Percentiles rank a stretch among this genome's conserved stretches.
Conservation (phyloP, 2,329 filamentous ascomycete genomes). For the Chalara sp. region DNA sequence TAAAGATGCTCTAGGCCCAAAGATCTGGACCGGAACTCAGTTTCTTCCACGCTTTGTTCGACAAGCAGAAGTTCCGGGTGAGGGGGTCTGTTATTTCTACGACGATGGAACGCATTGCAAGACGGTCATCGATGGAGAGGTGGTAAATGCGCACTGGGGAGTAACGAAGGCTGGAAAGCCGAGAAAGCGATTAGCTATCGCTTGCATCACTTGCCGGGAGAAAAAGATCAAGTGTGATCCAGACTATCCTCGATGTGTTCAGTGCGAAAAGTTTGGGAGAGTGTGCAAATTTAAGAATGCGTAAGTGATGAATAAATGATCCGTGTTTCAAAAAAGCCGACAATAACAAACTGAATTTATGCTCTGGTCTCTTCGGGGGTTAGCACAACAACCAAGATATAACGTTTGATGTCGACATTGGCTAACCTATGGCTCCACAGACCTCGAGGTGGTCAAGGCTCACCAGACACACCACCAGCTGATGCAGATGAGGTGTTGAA, state of each 20-base stretch:
- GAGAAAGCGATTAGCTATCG: constrained; percentile 81
- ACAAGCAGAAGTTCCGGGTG: constrained; percentile 63
- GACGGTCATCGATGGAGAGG: constrained; percentile 76
- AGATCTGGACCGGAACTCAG: constrained; percentile 63
- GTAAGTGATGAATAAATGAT: constrained; percentile 43
- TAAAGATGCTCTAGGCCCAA: constrained; percentile 57
- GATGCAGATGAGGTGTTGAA: constrained; percentile 23
- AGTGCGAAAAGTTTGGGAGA: constrained; percentile 87
- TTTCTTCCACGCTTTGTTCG: constrained; percentile 60
- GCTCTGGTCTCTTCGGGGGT: not conserved
- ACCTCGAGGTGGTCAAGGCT: constrained; percentile 28
- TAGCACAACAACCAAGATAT: too few species aligned
- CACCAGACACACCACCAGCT: constrained; percentile 27
- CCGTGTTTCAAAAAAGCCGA: not conserved
- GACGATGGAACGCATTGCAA: constrained; percentile 80
- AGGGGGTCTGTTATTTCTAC: constrained; percentile 79
- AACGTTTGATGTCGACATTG: not conserved
- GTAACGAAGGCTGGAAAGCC: constrained; percentile 92
- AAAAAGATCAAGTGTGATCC: constrained; percentile 98
- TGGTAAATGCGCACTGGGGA: constrained; percentile 87
- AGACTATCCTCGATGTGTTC: constrained; percentile 77
- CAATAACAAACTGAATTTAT: too few species aligned
- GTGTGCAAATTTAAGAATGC: constrained; percentile 81
- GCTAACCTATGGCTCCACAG: constrained; percentile 31
- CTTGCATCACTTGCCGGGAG: constrained; percentile 87